Evolutionary conservation across 2,329 filamentous ascomycete genomes (phyloP).

Genomic region (Sporothrix protearum): DNA sequence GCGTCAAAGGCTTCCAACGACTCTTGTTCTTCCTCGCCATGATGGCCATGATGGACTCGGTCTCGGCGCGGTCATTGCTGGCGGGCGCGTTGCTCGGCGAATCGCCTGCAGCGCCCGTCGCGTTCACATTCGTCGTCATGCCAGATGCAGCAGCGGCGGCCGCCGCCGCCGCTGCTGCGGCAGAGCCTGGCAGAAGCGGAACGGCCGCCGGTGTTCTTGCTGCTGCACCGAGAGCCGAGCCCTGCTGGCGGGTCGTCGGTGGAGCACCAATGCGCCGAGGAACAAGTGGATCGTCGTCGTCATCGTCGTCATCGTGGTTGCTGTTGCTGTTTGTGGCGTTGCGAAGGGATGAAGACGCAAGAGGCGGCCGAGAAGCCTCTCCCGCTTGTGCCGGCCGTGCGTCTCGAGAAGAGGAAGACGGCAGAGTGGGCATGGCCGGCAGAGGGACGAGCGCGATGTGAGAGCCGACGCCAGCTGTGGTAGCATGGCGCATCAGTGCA

Average conservation of each 20-base stretch:
- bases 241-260: not conserved
- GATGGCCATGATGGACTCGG: constrained; percentile 45
- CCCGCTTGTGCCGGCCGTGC: not conserved
- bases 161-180: not conserved
- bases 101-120: not conserved
- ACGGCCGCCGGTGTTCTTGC: constrained; percentile 26
- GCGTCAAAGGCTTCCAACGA: constrained; percentile 57
- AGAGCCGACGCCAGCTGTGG: constrained; percentile 37
- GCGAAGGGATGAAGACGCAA: not conserved
- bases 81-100: not conserved
- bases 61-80: constrained; percentile 39
- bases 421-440: not conserved
- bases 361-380: not conserved
- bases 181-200: not conserved
- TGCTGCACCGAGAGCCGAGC: constrained; percentile 14
- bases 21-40: constrained; percentile 53
- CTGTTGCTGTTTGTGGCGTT: not conserved
- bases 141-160: not conserved
- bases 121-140: not conserved
- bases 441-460: not conserved
- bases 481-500: constrained; percentile 49
- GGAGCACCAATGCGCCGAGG: constrained; percentile 47
- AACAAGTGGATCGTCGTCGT: constrained; percentile 51
- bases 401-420: not conserved
- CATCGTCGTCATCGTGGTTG: constrained; percentile 27